Base-by-base conservation (phyloP, 2,329 filamentous ascomycete species). In the Ceratocystis huliohia region DNA sequence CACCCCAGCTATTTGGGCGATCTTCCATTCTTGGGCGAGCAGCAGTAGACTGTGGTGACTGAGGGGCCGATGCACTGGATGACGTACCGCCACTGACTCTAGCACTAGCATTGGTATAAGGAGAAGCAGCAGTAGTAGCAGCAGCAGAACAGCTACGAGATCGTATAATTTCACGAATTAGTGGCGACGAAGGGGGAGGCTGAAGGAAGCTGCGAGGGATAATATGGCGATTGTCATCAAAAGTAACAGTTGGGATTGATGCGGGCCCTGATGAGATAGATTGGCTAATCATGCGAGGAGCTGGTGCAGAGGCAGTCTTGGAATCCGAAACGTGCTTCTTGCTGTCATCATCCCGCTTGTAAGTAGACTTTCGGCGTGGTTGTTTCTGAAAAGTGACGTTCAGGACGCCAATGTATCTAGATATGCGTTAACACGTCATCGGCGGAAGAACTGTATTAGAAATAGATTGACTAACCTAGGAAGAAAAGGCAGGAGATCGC, bases 311-410 rank as follows among this genome's bases (percentile, higher is more conserved):
- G 61, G 59, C 17, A 48, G 7, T 37, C 22, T 57, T 53, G 30
- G 65, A 66, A 22, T 50, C 65, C 17, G 45, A 44, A n/a, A 20
- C 25, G 1, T 17, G n/a, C 45, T 66, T 74, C 25, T 71, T 70
- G 0, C 72, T 72, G 13, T 71, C 72, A 10, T 81, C 79, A 5
- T 83, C 83, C 67, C 77, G 81, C 69, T 77, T 83, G 65, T 78
- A 75, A 0, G 77, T 79, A 44, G 82, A 84, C 72, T 80, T 85
- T 62, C 83, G 85, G 66, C 91, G 89, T 1, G 84, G 80, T 67
- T 86, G 86, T 74, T 95, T 96, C 63, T 91, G 90, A 74, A 96
- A 96, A 0, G 91, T 96, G 22, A 96, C 93, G 74, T 96, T 97
- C 63, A 99, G 78, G 53, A 99, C 94, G 69, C 94, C 94, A 72